These are phyloP conservation scores for Irpex sp. DNA, from an alignment of 1,284 basidiomycete genomes.

Conservation along the genomic window DNA sequence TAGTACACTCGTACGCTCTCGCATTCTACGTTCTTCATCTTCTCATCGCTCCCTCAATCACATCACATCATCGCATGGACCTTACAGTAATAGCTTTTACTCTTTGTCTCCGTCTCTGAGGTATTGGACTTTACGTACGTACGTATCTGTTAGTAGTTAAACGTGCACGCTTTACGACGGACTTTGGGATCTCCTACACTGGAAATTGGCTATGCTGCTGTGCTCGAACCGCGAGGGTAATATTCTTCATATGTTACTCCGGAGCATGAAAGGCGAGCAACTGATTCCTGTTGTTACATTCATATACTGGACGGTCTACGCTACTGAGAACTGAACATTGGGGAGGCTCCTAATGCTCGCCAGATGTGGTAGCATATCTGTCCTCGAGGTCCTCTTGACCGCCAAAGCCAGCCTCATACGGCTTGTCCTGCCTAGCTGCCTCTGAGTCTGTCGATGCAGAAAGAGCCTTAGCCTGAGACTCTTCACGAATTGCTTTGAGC, in stretches of 20 bases:
- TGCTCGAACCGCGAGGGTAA: too few species aligned
- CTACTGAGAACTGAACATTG: too few species aligned
- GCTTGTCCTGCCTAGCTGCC: constrained; percentile 17
- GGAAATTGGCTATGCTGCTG: too few species aligned
- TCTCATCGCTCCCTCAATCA: neutral
- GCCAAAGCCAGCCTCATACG: constrained; percentile 46
- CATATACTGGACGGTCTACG: too few species aligned
- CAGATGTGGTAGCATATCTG: constrained; percentile 44
- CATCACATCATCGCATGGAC: constrained; percentile 8
- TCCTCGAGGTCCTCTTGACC: constrained; percentile 49
- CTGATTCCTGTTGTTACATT: too few species aligned
- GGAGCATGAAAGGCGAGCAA: too few species aligned
- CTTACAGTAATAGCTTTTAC: neutral
- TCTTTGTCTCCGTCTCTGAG: neutral
- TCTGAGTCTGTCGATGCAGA: neutral
- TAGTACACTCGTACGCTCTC: neutral
- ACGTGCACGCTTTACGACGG: neutral
- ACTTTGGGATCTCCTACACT: neutral
- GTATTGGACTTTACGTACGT: neutral
- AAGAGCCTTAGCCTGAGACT: constrained; percentile 9
- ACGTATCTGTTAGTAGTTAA: neutral
- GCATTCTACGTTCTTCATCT: neutral
- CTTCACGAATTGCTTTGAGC: constrained; percentile 26
- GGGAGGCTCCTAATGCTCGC: constrained; percentile 35
- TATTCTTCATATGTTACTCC: too few species aligned